Conservation (phyloP, 306 rosid species). For the Corylus heterophylla region DNA sequence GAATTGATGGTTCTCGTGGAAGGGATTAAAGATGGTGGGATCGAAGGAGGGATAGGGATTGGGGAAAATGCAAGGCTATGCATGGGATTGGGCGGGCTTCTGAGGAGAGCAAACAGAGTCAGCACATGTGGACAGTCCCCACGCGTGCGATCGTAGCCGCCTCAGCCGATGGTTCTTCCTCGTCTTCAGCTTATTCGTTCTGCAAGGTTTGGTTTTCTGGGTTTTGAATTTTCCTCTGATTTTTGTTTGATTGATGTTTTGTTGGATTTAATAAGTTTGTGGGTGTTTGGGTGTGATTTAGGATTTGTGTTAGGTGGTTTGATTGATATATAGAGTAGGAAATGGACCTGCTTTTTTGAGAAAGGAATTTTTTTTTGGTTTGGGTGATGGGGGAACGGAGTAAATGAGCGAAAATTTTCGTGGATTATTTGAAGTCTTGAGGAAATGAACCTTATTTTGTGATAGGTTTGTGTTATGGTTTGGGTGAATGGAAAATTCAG, state of each 20-base stretch:
- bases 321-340: not conserved
- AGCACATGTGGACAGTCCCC: constrained; percentile 99
- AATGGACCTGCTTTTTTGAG: not conserved
- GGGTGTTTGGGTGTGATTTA: not conserved
- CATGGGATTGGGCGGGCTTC: constrained; percentile 66
- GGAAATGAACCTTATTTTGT: not conserved
- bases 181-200: constrained; percentile 49
- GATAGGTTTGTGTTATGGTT: not conserved
- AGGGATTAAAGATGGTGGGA: constrained; percentile 50
- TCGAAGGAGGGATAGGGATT: constrained; percentile 49
- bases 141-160: constrained; percentile 77
- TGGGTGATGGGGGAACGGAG: not conserved
- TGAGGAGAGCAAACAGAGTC: constrained; percentile 81
- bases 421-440: not conserved
- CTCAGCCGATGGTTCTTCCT: constrained; percentile 49
- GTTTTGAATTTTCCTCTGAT: not conserved
- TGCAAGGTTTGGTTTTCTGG: constrained; percentile 52
- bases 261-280: not conserved
- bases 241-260: not conserved
- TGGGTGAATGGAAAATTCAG: not conserved
- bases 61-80: constrained; percentile 87
- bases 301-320: not conserved
- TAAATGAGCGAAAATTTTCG: not conserved
- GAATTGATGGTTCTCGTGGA: constrained; percentile 90
- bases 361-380: not conserved